Evolutionary conservation across 495 filamentous ascomycete species (phyloP), one percentile per base, ranked within the genome.

Genomic region (Aspergillus cristatus): DNA sequence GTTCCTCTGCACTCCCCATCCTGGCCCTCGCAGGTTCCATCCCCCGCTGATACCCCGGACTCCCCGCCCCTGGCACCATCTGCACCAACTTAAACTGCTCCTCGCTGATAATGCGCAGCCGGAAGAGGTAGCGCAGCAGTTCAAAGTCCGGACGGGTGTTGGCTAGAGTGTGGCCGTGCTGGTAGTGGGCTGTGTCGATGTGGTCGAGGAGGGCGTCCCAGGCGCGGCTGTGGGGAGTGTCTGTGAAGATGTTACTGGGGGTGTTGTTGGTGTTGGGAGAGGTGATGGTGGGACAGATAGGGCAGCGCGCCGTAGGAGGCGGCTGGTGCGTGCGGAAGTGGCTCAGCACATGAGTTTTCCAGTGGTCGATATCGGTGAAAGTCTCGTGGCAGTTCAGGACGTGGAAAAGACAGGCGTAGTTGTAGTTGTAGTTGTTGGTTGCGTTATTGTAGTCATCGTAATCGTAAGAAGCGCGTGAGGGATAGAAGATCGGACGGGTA

Each of bases 21-120:
- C 53, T 67, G 13, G 57, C 62, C 20, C 65, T 50, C 3, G 66
- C 54, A 0, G 62, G 47, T 28, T 69, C 65, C 42, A 63, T 63
- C 32, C 58, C 60, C 16, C 48, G 58, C 43, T 63, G 63, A 55
- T 67, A 67, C 10, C 58, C 65, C 6, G 65, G 63, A 38, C 65
- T 67, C 6, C 60, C 62, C 30, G 63, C 58, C 20, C 60, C 53
- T 1, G 63, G 63, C 32, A 57, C 55, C 30, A 67, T 49, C 42
- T 70, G 65, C 50, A 65, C 58, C 6, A 54, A 57, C 42, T 67
- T 70, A 37, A 67, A 65, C 45, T 70, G 63, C 3, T 64, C 65
- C 20, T 63, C 65, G 12, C 57, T 58, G 43, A 70, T 70, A 28
- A 70, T 46, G 10, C 61, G 51, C 41, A 57, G 34, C 0, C 57